Percentiles rank a stretch among this genome's conserved stretches.
Evolutionary conservation across 495 filamentous ascomycete genomes (phyloP).

Genomic region (Trichoderma parareesei): DNA sequence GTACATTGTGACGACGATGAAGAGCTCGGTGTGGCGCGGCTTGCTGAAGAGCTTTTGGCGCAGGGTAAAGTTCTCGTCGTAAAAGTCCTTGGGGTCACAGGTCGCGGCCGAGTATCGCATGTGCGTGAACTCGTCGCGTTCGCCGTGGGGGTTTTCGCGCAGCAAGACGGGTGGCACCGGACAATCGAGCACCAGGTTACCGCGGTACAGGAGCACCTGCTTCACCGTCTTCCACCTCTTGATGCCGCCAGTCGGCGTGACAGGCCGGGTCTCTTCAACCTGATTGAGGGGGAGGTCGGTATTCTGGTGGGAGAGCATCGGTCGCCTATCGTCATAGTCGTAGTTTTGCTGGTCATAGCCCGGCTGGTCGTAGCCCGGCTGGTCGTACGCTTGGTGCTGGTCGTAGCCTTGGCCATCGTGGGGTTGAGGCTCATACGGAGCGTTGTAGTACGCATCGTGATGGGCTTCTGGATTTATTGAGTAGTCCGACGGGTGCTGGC

Average conservation of each 20-base stretch:
- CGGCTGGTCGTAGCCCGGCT: slow-evolving; percentile 18
- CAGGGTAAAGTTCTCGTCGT: slow-evolving; percentile 79
- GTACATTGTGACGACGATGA: slow-evolving; percentile 98
- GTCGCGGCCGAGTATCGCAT: slow-evolving; percentile 98
- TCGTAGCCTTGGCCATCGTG: slow-evolving; percentile 51
- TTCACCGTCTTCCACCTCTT: slow-evolving; percentile 98
- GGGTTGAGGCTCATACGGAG: slow-evolving; percentile 64
- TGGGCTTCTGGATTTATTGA: slow-evolving; percentile 72
- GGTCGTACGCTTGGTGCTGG: slow-evolving; percentile 12
- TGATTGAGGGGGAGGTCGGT: slow-evolving; percentile 33
- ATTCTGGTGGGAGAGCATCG: slow-evolving; percentile 42
- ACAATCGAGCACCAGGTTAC: slow-evolving; percentile 95
- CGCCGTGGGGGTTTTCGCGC: slow-evolving; percentile 76
- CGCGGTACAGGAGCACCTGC: slow-evolving; percentile 92
- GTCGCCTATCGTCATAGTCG: slow-evolving; percentile 34
- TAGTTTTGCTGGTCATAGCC: slow-evolving; percentile 16
- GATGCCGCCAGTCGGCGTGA: slow-evolving; percentile 48
- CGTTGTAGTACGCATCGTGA: slow-evolving; percentile 78
- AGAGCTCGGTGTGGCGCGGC: slow-evolving; percentile 87
- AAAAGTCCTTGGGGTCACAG: slow-evolving; percentile 87
- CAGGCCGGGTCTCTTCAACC: slow-evolving; percentile 40
- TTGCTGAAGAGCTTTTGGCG: slow-evolving; percentile 93
- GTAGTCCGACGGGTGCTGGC: slow-evolving; percentile 58
- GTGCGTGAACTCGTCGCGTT: slow-evolving; percentile 96
- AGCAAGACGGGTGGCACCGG: slow-evolving; percentile 86